These are phyloP conservation scores for Dillenia turbinata DNA, from an alignment of 164 flowering plant genomes.

Conservation along the genomic window DNA sequence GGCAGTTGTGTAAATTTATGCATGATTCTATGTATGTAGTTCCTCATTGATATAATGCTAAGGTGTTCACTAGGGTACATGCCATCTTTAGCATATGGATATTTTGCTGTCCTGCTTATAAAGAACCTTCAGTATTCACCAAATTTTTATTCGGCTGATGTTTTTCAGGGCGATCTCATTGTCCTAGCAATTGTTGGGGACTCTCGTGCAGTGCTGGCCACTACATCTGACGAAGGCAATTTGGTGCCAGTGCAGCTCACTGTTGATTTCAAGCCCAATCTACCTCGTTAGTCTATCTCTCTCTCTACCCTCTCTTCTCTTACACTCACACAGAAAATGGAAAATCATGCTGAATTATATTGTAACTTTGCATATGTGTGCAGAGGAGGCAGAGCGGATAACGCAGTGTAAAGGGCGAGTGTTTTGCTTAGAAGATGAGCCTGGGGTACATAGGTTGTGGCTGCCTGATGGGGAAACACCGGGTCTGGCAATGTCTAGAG, in stretches of 20 bases:
- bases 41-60: too few species aligned
- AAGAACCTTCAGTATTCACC: not conserved
- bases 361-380: slow-evolving; percentile 7
- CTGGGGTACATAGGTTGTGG: slow-evolving; percentile 86
- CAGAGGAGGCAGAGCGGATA: slow-evolving; percentile 87
- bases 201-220: slow-evolving; percentile 86
- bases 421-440: slow-evolving; percentile 72
- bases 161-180: slow-evolving; percentile 59
- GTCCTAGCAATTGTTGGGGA: slow-evolving; percentile 83
- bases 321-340: not conserved
- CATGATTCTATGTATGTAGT: too few species aligned
- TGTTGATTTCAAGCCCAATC: slow-evolving; percentile 74
- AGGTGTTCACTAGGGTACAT: too few species aligned
- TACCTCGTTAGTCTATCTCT: slow-evolving; percentile 59
- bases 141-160: not conserved
- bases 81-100: too few species aligned
- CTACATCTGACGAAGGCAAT: slow-evolving; percentile 71
- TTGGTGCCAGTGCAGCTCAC: slow-evolving; percentile 74
- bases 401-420: slow-evolving; percentile 59
- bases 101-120: too few species aligned
- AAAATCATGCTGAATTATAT: too few species aligned
- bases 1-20: too few species aligned
- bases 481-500: slow-evolving; percentile 90
- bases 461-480: slow-evolving; percentile 63
- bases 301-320: not conserved